A percentile compares a stretch with the other conserved stretches of the same genome.
phyloP scores from a whole-genome alignment of 768 basidiomycete species.

The Mycena filopes region DNA sequence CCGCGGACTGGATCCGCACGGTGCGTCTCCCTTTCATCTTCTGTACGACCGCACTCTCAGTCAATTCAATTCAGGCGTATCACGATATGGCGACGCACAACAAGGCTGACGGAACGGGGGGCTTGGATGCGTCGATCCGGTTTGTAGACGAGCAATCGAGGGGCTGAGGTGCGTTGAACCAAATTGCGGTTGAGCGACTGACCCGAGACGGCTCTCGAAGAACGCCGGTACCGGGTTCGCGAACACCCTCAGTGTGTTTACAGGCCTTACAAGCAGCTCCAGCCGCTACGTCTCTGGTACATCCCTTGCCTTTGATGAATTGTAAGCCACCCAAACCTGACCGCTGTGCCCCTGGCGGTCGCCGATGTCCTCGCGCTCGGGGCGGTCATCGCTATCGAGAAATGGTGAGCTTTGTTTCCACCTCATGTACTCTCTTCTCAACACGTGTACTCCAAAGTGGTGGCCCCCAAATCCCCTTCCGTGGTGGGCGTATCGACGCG shows the following conservation, averaged over 20 bases:
- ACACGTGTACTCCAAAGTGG: background rate
- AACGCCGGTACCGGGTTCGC: background rate
- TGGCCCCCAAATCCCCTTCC: constrained; percentile 1
- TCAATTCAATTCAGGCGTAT: background rate
- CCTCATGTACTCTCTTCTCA: background rate
- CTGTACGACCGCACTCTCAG: no score
- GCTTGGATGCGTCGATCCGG: background rate
- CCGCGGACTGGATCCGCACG: background rate
- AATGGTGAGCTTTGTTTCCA: background rate
- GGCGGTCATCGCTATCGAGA: background rate
- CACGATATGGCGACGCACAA: constrained; percentile 4
- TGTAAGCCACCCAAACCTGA: background rate
- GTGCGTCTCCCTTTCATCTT: background rate
- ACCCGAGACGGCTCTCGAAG: background rate
- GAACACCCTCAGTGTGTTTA: background rate
- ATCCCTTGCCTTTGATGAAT: no score
- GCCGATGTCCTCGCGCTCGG: constrained; percentile 1
- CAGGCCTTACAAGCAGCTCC: background rate
- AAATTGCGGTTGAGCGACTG: background rate
- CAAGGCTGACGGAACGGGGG: background rate
- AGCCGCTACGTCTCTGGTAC: background rate
- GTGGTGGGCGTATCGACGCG: background rate
- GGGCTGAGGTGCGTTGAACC: background rate
- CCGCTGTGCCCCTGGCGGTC: background rate
- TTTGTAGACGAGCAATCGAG: background rate